Evolutionary conservation across 78 protist species (phyloP).

Genomic region (Tieghemostelium lacteum): DNA sequence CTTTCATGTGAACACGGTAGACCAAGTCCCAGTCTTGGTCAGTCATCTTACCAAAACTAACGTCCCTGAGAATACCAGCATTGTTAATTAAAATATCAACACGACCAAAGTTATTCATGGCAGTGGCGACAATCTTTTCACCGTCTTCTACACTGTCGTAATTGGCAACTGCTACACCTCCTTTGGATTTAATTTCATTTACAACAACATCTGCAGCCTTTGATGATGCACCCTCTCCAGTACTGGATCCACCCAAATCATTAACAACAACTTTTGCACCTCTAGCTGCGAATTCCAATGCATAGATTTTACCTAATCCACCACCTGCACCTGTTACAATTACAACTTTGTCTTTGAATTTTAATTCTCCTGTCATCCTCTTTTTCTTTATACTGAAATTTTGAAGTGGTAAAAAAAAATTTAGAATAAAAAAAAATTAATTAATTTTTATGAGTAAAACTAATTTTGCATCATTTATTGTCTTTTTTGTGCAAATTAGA

Average conservation of each 20-base stretch:
- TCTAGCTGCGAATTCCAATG: slow-evolving; percentile 82
- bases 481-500: too few relatives aligned
- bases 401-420: too few relatives aligned
- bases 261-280: slow-evolving; percentile 93
- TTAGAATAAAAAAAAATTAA: too few relatives aligned
- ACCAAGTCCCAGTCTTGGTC: slow-evolving; percentile 90
- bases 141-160: slow-evolving; percentile 90
- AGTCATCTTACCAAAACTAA: slow-evolving; percentile 79
- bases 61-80: slow-evolving; percentile 92
- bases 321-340: slow-evolving; percentile 92
- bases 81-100: slow-evolving; percentile 92
- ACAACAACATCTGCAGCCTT: slow-evolving; percentile 91
- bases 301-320: slow-evolving; percentile 83
- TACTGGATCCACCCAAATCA: slow-evolving; percentile 85
- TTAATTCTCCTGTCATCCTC: too few relatives aligned
- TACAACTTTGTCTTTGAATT: slow-evolving; percentile 78
- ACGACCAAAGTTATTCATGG: slow-evolving; percentile 86
- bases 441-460: too few relatives aligned
- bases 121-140: slow-evolving; percentile 83
- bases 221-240: slow-evolving; percentile 78
- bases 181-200: slow-evolving; percentile 82
- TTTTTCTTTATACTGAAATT: too few relatives aligned
- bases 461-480: too few relatives aligned
- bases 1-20: slow-evolving; percentile 85
- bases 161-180: slow-evolving; percentile 91